Evolutionary conservation across 371 early-diverging fungal genomes (phyloP).

Genomic region (Zopfochytrium polystomum): DNA sequence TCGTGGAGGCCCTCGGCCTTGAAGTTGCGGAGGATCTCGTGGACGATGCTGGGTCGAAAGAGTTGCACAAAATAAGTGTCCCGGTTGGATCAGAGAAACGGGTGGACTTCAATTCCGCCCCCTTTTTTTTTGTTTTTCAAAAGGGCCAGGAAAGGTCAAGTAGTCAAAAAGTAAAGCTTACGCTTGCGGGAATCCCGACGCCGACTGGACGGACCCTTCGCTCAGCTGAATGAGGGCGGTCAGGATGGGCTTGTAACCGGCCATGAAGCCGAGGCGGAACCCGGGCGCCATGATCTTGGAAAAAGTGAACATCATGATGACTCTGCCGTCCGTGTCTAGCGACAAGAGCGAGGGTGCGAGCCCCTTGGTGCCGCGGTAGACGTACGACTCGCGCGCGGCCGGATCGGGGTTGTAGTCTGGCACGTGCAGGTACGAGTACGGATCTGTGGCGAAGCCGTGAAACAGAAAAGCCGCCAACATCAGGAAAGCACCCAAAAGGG

Average conservation of each 20-base stretch:
- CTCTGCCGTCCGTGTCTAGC: conserved; percentile 19
- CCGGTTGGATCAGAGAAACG: too few species aligned
- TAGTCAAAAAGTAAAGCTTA: not conserved
- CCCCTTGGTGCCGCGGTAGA: conserved; percentile 9
- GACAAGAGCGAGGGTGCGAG: conserved; percentile 11
- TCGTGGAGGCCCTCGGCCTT: conserved; percentile 7
- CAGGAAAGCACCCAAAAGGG: conserved; percentile 7
- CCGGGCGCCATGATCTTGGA: conserved; percentile 16
- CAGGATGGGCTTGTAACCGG: not conserved
- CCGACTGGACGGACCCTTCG: conserved; percentile 3
- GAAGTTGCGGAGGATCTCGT: too few species aligned
- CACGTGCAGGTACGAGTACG: conserved; percentile 11
- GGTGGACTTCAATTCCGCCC: too few species aligned
- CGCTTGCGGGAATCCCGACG: conserved; percentile 18
- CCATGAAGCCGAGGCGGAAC: conserved; percentile 13
- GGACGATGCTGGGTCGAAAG: too few species aligned
- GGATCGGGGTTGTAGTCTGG: conserved; percentile 1
- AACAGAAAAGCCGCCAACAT: not conserved
- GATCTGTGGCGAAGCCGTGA: not conserved
- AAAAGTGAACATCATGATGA: conserved; percentile 18
- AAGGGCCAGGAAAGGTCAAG: too few species aligned
- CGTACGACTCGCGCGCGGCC: not conserved
- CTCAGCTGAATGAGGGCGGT: not conserved
- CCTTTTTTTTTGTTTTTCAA: too few species aligned
- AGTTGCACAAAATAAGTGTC: conserved; percentile 15